Evolutionary conservation across 306 rosid species (phyloP).

Genomic region (Medicago lupulina): DNA sequence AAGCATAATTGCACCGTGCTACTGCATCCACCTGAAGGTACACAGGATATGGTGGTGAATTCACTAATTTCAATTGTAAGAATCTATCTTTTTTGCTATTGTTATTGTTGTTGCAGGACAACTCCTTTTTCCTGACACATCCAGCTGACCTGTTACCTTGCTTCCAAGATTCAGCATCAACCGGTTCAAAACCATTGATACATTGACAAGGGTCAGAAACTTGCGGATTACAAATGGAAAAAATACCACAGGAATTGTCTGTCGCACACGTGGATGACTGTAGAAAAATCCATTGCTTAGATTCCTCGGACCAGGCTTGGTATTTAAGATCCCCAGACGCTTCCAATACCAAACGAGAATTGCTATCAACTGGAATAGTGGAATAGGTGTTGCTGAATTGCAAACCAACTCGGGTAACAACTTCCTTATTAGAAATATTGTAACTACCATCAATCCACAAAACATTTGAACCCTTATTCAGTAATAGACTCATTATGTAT

Average conservation of each 20-base stretch:
- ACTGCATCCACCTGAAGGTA: neutral
- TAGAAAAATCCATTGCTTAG: neutral
- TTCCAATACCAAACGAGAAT: slow-evolving; percentile 29
- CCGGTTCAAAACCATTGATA: neutral
- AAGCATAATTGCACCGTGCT: neutral
- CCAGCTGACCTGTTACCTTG: slow-evolving; percentile 22
- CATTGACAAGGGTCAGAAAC: slow-evolving; percentile 5
- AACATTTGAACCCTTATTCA: neutral
- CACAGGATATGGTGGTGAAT: neutral
- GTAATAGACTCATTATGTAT: neutral
- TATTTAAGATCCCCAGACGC: slow-evolving; percentile 40
- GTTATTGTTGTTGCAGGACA: neutral
- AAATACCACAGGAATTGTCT: slow-evolving; percentile 17
- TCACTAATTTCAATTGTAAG: neutral
- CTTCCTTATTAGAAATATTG: too few relatives aligned
- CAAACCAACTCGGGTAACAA: too few relatives aligned
- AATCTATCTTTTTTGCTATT: neutral
- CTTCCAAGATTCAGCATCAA: slow-evolving; percentile 5
- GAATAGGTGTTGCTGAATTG: neutral
- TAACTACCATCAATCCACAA: slow-evolving; percentile 7
- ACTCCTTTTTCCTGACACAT: slow-evolving; percentile 13
- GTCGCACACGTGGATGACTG: slow-evolving; percentile 33
- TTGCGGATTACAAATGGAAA: slow-evolving; percentile 34
- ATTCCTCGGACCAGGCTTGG: neutral
- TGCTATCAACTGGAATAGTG: neutral